Evolutionary conservation across 805 yeast genomes (phyloP), one percentile per base, ranked within the genome.

Genomic region (Candida pseudoglaebosa): DNA sequence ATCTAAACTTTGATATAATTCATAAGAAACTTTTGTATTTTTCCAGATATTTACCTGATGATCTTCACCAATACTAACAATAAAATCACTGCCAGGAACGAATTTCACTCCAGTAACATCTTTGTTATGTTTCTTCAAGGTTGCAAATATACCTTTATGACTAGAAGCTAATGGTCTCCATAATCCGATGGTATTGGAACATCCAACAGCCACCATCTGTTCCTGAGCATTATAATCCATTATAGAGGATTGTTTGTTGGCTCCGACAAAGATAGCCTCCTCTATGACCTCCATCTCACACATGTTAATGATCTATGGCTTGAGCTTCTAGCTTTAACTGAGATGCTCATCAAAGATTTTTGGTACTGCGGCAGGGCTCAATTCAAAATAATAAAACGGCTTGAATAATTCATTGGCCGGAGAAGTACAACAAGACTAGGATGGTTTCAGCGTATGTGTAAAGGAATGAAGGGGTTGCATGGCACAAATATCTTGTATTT

Each of bases 31-130:
- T 1, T 38, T 42, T 2, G 19, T 37, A 13, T 45, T 62, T 37
- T 62, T 59, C 95, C 95, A 87, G 3, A 86, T 53, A 41, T 67
- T 71, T 1, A 87, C 65, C 4, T 61, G 55, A 5, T 76, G 73
- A 52, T 88, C 96, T 45, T 84, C 90, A 2, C 83, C 75, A 0
- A 82, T 78, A 3, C 88, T 75, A 0, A 85, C 65, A 40, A 87
- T 54, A 20, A 49, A 56, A 0, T 67, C 54, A 0, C 76, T 59
- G 1, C 52, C 54, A 1, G 74, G 78, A 14, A 78, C 51, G 29
- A 75, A 59, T 44, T 71, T 72, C 9, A 87, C 87, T 41, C 82
- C 76, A 0, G 89, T 82, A 14, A 89, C 81, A 33, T 73, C 81
- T 13, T 67, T 71, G 4, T 68, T 53, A 52, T 84, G 93, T 2